These are phyloP conservation scores for Pichia nanzhaoensis DNA, from an alignment of 805 yeast genomes.

Conservation along the genomic window DNA sequence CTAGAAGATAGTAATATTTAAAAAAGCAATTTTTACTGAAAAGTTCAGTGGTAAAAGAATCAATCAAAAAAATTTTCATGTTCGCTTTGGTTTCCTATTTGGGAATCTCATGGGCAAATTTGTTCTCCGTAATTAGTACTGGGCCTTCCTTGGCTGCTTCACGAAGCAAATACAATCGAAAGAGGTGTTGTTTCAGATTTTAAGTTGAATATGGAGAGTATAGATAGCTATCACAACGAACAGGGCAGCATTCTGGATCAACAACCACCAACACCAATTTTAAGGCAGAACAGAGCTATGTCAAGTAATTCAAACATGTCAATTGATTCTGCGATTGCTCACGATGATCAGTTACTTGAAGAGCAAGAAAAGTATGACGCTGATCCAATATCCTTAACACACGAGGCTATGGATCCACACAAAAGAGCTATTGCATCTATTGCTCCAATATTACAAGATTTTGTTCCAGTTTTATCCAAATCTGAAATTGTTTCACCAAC, in stretches of 20 bases:
- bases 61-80: slow-evolving; percentile 3
- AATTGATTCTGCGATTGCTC: slow-evolving; percentile 17
- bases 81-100: slow-evolving; percentile 1
- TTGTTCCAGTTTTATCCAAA: slow-evolving; percentile 61
- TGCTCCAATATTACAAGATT: slow-evolving; percentile 68
- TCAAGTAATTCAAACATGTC: slow-evolving; percentile 18
- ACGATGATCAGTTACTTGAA: slow-evolving; percentile 4
- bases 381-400: slow-evolving; percentile 26
- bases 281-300: slow-evolving; percentile 12
- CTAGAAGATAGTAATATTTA: not conserved
- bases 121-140: no score
- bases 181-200: not conserved
- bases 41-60: not conserved
- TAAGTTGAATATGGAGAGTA: not conserved
- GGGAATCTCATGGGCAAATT: not conserved
- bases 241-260: not conserved
- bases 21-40: not conserved
- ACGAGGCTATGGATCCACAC: slow-evolving; percentile 29
- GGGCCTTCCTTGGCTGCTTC: no score
- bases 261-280: not conserved
- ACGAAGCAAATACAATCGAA: no score
- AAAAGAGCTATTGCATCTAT: slow-evolving; percentile 68
- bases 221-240: not conserved
- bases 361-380: slow-evolving; percentile 21
- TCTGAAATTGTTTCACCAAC: slow-evolving; percentile 31